These are phyloP conservation scores for Boletus sp. DNA, from an alignment of 1,284 basidiomycete genomes.

Conservation along the genomic window DNA sequence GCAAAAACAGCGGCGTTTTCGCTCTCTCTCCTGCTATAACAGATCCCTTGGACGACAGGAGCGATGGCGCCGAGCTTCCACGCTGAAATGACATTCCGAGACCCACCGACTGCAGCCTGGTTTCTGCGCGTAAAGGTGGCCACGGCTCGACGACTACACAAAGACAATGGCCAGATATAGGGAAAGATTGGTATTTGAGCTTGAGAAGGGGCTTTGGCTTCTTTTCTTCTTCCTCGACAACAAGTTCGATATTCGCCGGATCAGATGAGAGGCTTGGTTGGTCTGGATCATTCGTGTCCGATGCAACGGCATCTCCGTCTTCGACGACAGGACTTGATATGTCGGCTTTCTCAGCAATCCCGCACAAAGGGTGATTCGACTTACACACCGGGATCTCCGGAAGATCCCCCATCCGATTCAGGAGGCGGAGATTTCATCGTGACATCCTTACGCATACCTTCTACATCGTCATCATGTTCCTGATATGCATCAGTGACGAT, in stretches of 20 bases:
- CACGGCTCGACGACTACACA: slow-evolving; percentile 79
- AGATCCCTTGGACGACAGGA: slow-evolving; percentile 27
- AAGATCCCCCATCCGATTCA: background rate
- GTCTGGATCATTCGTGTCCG: background rate
- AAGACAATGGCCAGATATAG: slow-evolving; percentile 64
- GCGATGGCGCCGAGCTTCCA: slow-evolving; percentile 37
- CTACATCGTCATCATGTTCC: slow-evolving; percentile 24
- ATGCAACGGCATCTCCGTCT: background rate
- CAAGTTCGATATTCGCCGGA: slow-evolving; percentile 16
- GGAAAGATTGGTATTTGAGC: slow-evolving; percentile 65
- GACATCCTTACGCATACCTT: slow-evolving; percentile 23
- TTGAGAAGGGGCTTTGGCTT: slow-evolving; percentile 70
- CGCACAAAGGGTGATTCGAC: background rate
- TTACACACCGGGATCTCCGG: slow-evolving; percentile 6
- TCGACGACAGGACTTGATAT: background rate
- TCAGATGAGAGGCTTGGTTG: slow-evolving; percentile 2
- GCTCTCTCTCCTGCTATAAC: slow-evolving; percentile 24
- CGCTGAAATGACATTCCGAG: slow-evolving; percentile 27
- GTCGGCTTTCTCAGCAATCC: slow-evolving; percentile 2
- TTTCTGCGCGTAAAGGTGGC: slow-evolving; percentile 48
- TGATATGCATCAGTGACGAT: slow-evolving; percentile 17
- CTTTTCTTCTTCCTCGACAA: slow-evolving; percentile 56
- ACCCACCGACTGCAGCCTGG: slow-evolving; percentile 39
- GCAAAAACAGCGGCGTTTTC: slow-evolving; percentile 67
- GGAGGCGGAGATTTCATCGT: slow-evolving; percentile 13